Percentiles rank a stretch among this genome's conserved stretches.
These are phyloP conservation scores for Solanum piurae DNA, from an alignment of 257 asterid species.

Conservation along the genomic window DNA sequence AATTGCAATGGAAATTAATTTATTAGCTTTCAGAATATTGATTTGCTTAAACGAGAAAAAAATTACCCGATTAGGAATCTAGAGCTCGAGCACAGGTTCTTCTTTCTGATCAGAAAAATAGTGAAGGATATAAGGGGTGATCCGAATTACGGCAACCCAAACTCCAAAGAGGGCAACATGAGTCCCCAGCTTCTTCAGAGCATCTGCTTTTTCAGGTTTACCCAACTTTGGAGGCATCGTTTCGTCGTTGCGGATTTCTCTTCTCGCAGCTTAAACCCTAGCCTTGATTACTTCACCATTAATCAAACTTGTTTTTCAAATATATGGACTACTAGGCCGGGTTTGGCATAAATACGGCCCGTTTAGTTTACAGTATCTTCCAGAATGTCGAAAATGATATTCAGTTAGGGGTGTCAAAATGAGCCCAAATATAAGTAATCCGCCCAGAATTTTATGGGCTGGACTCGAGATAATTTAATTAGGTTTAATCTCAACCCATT, in stretches of 20 bases:
- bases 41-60: background rate
- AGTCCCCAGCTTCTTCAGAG: slow-evolving; percentile 74
- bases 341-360: background rate
- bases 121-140: slow-evolving; percentile 63
- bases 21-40: background rate
- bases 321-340: background rate
- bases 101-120: slow-evolving; percentile 56
- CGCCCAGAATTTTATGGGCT: background rate
- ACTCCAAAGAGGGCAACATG: slow-evolving; percentile 67
- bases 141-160: slow-evolving; percentile 74
- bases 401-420: background rate
- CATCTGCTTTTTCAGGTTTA: slow-evolving; percentile 80
- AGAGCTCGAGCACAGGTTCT: slow-evolving; percentile 52
- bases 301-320: background rate
- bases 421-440: background rate
- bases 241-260: background rate
- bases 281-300: background rate
- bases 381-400: background rate
- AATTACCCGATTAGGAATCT: background rate
- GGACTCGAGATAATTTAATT: background rate
- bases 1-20: background rate
- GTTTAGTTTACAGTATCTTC: background rate
- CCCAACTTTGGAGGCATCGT: slow-evolving; percentile 75
- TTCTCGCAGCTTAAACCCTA: slow-evolving; percentile 20
- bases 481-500: background rate